Percentiles rank a stretch among this genome's conserved stretches.
Conservation (phyloP, 2,329 filamentous ascomycete genomes). For the Trichoderma sp. region DNA sequence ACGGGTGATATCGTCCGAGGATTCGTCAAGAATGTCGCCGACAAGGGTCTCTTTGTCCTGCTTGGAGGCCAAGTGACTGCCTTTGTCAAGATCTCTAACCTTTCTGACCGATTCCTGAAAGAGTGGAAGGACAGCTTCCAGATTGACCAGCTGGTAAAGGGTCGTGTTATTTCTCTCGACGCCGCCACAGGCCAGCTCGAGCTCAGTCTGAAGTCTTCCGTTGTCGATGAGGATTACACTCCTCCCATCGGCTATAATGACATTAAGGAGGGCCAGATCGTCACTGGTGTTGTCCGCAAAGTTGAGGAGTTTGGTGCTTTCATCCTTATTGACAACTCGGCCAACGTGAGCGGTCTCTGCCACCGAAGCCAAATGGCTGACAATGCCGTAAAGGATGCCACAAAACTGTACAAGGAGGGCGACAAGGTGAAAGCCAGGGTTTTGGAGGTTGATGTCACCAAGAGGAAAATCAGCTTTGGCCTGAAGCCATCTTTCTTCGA, state of each 20-base stretch:
- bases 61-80: conserved; percentile 79
- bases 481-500: conserved; percentile 91
- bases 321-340: conserved; percentile 81
- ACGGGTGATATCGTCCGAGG: conserved; percentile 80
- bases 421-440: conserved; percentile 93
- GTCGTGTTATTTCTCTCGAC: conserved; percentile 75
- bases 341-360: conserved; percentile 88
- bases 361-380: conserved; percentile 92
- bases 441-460: conserved; percentile 70
- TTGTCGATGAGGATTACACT: conserved; percentile 75
- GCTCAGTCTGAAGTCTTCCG: conserved; percentile 82
- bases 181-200: conserved; percentile 67
- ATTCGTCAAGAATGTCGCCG: conserved; percentile 85
- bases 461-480: conserved; percentile 81
- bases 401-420: conserved; percentile 83
- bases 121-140: conserved; percentile 92
- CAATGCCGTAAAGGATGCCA: conserved; percentile 75
- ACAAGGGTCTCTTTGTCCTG: conserved; percentile 84
- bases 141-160: conserved; percentile 85
- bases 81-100: conserved; percentile 79
- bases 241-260: conserved; percentile 73
- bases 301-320: conserved; percentile 96
- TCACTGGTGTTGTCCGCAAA: conserved; percentile 89
- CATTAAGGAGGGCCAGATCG: conserved; percentile 72
- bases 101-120: conserved; percentile 89